Percentiles rank a stretch among this genome's conserved stretches.
Conservation (phyloP, 78 protist genomes). For the Dictyostelium brefeldianum region DNA sequence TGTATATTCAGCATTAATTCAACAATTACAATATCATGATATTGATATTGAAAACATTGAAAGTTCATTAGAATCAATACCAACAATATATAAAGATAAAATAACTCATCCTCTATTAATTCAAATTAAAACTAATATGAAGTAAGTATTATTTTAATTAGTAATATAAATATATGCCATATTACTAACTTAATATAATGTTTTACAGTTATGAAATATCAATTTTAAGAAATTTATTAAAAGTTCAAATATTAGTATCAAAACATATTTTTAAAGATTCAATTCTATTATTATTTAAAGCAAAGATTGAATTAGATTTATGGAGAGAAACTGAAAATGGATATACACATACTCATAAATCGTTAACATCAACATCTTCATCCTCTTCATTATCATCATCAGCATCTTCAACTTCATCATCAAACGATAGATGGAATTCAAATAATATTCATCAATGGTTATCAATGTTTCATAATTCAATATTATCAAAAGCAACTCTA, state of each 20-base stretch:
- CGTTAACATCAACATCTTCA: neutral
- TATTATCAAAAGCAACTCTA: constrained; percentile 34
- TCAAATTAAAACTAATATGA: constrained; percentile 64
- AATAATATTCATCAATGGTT: constrained; percentile 73
- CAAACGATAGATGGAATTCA: constrained; percentile 37
- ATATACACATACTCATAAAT: neutral
- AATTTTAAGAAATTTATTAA: constrained; percentile 53
- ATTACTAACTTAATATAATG: neutral
- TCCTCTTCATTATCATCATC: neutral
- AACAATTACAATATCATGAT: neutral
- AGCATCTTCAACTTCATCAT: neutral
- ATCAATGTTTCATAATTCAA: constrained; percentile 24
- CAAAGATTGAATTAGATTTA: constrained; percentile 33
- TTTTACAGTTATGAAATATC: constrained; percentile 61
- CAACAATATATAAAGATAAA: constrained; percentile 58
- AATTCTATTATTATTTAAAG: constrained; percentile 48
- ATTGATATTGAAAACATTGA: constrained; percentile 7
- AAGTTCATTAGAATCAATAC: constrained; percentile 36
- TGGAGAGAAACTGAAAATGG: constrained; percentile 65
- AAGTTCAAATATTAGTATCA: constrained; percentile 10
- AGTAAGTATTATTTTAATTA: neutral
- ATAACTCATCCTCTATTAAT: constrained; percentile 73
- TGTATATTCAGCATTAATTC: constrained; percentile 27
- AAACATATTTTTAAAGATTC: constrained; percentile 69
- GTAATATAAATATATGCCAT: neutral